Conservation (phyloP, 2,329 filamentous ascomycete species). For the Trichoderma sp. region DNA sequence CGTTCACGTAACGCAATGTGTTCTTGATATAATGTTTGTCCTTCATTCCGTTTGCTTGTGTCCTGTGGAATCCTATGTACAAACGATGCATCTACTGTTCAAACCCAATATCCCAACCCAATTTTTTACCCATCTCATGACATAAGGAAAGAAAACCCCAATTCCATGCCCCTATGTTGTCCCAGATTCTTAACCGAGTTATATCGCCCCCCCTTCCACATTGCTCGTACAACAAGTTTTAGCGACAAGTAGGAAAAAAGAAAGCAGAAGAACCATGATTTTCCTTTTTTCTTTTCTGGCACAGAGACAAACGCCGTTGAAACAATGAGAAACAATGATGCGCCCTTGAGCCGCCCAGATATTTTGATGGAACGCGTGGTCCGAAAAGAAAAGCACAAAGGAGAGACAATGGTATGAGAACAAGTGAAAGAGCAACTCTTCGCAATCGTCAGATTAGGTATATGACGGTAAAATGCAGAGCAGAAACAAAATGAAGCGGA, state of each 20-base stretch:
- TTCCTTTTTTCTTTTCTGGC: not conserved
- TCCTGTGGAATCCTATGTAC: conserved; percentile 23
- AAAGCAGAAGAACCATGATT: not conserved
- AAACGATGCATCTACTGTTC: conserved; percentile 22
- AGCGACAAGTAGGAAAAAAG: not conserved
- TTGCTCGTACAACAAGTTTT: conserved; percentile 2
- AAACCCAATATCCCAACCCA: conserved; percentile 2
- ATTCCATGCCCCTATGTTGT: conserved; percentile 18
- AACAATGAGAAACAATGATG: not conserved
- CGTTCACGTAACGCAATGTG: not conserved
- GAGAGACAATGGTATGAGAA: conserved; percentile 3
- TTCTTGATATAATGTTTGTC: not conserved
- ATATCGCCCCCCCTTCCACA: conserved; percentile 1
- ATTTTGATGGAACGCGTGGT: conserved; percentile 17
- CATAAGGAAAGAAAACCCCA: not conserved
- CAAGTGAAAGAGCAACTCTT: not conserved
- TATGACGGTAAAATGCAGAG: not conserved
- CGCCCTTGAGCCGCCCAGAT: conserved; percentile 19
- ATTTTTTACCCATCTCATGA: conserved; percentile 3
- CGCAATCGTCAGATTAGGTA: not conserved
- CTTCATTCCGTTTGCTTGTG: conserved; percentile 25
- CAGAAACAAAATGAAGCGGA: conserved; percentile 4
- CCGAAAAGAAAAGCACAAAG: not conserved
- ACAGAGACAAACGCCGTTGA: conserved; percentile 8
- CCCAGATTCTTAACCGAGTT: conserved; percentile 9